Evolutionary conservation across 2,329 filamentous ascomycete species (phyloP).

Genomic region (Penicillium brevicompactum): DNA sequence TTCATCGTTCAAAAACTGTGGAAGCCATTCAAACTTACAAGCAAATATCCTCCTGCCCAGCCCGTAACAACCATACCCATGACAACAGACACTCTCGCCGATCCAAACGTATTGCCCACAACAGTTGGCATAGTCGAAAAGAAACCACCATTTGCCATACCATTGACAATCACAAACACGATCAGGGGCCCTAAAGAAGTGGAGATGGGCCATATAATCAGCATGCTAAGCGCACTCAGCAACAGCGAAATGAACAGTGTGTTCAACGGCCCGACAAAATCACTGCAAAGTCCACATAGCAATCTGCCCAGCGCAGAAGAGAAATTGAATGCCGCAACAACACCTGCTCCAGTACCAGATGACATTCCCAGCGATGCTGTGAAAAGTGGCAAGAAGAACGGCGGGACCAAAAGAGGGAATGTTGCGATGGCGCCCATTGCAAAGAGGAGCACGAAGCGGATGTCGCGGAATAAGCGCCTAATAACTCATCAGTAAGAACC

Average conservation of each 20-base stretch:
- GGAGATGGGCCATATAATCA: slow-evolving; percentile 64
- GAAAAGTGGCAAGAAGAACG: slow-evolving; percentile 64
- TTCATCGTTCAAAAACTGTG: background rate
- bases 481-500: slow-evolving; percentile 23
- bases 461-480: slow-evolving; percentile 55
- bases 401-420: slow-evolving; percentile 63
- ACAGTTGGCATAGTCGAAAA: slow-evolving; percentile 67
- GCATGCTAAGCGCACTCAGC: slow-evolving; percentile 59
- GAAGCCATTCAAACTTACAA: slow-evolving; percentile 45
- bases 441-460: slow-evolving; percentile 57
- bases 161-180: slow-evolving; percentile 62
- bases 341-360: slow-evolving; percentile 55
- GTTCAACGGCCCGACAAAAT: slow-evolving; percentile 59
- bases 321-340: slow-evolving; percentile 65
- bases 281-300: slow-evolving; percentile 56
- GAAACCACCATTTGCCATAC: slow-evolving; percentile 63
- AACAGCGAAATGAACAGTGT: slow-evolving; percentile 55
- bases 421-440: slow-evolving; percentile 58
- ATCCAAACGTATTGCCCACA: slow-evolving; percentile 62
- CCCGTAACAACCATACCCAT: slow-evolving; percentile 65
- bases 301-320: slow-evolving; percentile 62
- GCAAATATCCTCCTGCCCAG: slow-evolving; percentile 63
- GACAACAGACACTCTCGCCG: slow-evolving; percentile 55
- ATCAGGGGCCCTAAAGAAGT: slow-evolving; percentile 56
- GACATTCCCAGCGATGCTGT: slow-evolving; percentile 57